These are phyloP conservation scores for Biscutella laevigata DNA, from an alignment of 441 rosid genomes.

Conservation along the genomic window DNA sequence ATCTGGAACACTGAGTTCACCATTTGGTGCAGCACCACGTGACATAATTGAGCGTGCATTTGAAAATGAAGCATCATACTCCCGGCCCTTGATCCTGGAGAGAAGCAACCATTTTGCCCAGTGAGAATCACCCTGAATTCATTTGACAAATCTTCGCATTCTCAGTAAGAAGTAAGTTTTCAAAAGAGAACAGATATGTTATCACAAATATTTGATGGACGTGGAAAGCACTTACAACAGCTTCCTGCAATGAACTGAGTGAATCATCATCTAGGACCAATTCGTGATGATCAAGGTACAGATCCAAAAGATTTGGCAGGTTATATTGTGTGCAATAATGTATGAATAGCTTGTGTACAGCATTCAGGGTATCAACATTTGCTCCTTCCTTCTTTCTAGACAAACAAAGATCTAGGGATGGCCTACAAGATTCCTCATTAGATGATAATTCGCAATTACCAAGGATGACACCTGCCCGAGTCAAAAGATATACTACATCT, in stretches of 20 bases:
- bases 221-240: constrained; percentile 72
- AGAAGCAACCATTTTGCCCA: constrained; percentile 98
- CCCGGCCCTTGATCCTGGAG: constrained; percentile 75
- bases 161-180: constrained; percentile 8
- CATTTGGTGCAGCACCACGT: constrained; percentile 36
- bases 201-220: constrained; percentile 23
- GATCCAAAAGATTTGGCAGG: constrained; percentile 86
- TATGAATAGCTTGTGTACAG: constrained; percentile 63
- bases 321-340: constrained; percentile 60
- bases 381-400: constrained; percentile 35
- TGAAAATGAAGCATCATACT: constrained; percentile 94
- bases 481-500: constrained; percentile 67
- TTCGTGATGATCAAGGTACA: constrained; percentile 79
- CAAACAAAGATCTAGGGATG: constrained; percentile 40
- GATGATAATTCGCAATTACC: constrained; percentile 32
- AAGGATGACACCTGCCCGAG: constrained; percentile 70
- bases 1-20: constrained; percentile 48
- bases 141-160: constrained; percentile 18
- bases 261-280: constrained; percentile 58
- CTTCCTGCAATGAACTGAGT: constrained; percentile 48
- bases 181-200: constrained; percentile 16
- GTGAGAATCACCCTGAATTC: constrained; percentile 85
- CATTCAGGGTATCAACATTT: constrained; percentile 36
- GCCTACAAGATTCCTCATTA: constrained; percentile 39
- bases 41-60: constrained; percentile 80